A percentile compares a stretch with the other conserved stretches of the same genome.
Evolutionary conservation across 2,329 filamentous ascomycete species (phyloP).

Genomic region (Claviceps paspali): DNA sequence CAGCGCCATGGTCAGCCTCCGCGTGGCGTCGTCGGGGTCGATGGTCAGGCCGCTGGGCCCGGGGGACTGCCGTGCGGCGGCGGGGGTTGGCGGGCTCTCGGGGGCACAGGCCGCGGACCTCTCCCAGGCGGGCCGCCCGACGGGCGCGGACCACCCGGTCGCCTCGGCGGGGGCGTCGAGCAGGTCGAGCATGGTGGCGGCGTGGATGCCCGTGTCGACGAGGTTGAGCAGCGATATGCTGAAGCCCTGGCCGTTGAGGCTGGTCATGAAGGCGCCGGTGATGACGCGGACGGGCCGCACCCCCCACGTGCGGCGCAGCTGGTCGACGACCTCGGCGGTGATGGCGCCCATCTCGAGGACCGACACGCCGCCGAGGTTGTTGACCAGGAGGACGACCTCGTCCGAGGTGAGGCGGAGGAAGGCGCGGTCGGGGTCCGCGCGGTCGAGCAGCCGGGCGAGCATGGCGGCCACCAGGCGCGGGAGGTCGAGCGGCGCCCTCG

Average conservation of each 20-base stretch:
- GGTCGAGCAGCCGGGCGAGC: constrained; percentile 54
- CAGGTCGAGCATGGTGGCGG: constrained; percentile 50
- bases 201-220: constrained; percentile 39
- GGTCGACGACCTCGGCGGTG: constrained; percentile 49
- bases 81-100: too few species aligned
- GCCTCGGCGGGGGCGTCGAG: constrained; percentile 56
- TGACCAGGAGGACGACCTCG: constrained; percentile 55
- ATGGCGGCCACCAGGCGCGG: constrained; percentile 45
- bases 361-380: constrained; percentile 63
- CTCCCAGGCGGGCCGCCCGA: constrained; percentile 49
- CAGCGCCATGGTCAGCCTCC: constrained; percentile 40
- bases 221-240: constrained; percentile 57
- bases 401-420: constrained; percentile 48
- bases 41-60: constrained; percentile 35
- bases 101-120: too few species aligned
- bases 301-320: constrained; percentile 40
- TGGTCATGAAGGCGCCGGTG: constrained; percentile 63
- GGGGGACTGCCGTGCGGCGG: too few species aligned
- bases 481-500: constrained; percentile 34
- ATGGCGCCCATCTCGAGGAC: constrained; percentile 59
- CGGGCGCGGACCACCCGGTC: constrained; percentile 52
- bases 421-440: constrained; percentile 50
- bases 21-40: constrained; percentile 33
- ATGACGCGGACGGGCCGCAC: constrained; percentile 51
- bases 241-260: constrained; percentile 61